Percentiles rank a stretch among this genome's conserved stretches.
These are phyloP conservation scores for Backusella morwellensis DNA, from an alignment of 192 early-diverging fungal genomes.

Conservation along the genomic window DNA sequence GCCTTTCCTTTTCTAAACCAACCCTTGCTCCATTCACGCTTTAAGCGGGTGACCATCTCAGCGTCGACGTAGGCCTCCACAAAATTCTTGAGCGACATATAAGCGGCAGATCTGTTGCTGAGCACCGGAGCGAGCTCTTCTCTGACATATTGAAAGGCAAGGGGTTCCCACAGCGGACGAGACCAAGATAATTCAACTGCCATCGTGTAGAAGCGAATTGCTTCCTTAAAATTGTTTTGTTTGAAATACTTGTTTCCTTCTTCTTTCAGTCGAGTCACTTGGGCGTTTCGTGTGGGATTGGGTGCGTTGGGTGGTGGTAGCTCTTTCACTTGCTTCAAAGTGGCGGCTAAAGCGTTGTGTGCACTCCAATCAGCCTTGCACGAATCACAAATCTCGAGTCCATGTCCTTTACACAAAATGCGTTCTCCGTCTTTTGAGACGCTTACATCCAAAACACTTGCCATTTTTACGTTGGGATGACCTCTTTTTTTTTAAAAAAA, in stretches of 20 bases:
- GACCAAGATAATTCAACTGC: constrained; percentile 79
- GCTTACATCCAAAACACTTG: constrained; percentile 12
- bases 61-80: constrained; percentile 72
- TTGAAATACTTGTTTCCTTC: constrained; percentile 89
- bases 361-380: constrained; percentile 61
- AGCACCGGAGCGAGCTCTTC: constrained; percentile 66
- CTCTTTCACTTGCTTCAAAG: constrained; percentile 56
- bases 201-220: constrained; percentile 83
- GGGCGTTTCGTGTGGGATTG: constrained; percentile 49
- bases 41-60: constrained; percentile 63
- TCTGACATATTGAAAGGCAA: constrained; percentile 47
- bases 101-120: constrained; percentile 66
- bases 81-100: constrained; percentile 60
- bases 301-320: constrained; percentile 65
- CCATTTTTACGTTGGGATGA: not conserved
- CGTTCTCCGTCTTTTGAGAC: constrained; percentile 37
- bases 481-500: not conserved
- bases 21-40: constrained; percentile 71
- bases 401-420: constrained; percentile 63
- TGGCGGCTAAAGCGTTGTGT: constrained; percentile 67
- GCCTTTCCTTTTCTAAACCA: constrained; percentile 83
- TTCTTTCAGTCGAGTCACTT: constrained; percentile 60
- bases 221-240: constrained; percentile 75
- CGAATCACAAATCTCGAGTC: constrained; percentile 57
- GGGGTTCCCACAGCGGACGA: constrained; percentile 74